Evolutionary conservation across 371 early-diverging fungal genomes (phyloP).

Genomic region (Saksenaea vasiformis): DNA sequence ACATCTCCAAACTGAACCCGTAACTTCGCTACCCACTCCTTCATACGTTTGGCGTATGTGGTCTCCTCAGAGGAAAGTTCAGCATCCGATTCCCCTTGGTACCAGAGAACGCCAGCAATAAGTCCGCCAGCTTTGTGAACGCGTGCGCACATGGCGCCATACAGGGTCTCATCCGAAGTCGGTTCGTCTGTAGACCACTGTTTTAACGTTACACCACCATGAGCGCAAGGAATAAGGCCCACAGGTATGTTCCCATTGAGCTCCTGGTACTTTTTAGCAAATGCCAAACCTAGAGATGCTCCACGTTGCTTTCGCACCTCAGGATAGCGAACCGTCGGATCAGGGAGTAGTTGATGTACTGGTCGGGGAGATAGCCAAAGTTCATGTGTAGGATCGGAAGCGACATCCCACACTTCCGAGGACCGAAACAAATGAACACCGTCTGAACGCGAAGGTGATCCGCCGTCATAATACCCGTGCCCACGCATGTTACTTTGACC

Average conservation of each 20-base stretch:
- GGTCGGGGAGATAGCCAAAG: constrained; percentile 25
- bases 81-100: constrained; percentile 3
- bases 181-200: constrained; percentile 28
- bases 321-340: constrained; percentile 40
- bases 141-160: constrained; percentile 41
- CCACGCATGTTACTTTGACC: constrained; percentile 57
- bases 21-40: neutral
- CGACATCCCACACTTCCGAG: constrained; percentile 30
- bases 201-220: constrained; percentile 34
- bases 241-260: constrained; percentile 26
- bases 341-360: constrained; percentile 37
- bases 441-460: neutral
- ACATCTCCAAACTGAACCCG: neutral
- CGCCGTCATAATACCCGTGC: constrained; percentile 25
- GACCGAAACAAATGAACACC: constrained; percentile 35
- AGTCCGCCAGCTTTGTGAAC: constrained; percentile 16
- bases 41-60: neutral
- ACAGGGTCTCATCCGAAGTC: constrained; percentile 22
- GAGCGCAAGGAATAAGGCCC: constrained; percentile 44
- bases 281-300: constrained; percentile 30
- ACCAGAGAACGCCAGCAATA: constrained; percentile 29
- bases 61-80: neutral
- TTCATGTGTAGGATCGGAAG: constrained; percentile 35
- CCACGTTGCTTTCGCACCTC: constrained; percentile 25
- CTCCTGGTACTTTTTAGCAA: constrained; percentile 27